These are phyloP conservation scores for Heritiera fomes DNA, from an alignment of 345 rosid genomes.

Conservation along the genomic window DNA sequence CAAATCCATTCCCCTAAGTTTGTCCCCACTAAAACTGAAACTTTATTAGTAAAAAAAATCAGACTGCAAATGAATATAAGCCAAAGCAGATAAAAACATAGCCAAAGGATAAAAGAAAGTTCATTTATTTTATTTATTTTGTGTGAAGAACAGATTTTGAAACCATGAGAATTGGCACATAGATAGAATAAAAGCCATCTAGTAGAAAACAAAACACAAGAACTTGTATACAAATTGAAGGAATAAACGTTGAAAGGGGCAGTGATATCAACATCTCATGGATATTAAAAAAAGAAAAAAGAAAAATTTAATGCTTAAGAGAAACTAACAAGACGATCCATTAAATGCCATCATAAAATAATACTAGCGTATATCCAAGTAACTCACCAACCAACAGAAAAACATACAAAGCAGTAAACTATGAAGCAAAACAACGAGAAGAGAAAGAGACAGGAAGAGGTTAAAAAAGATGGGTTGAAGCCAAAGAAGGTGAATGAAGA, in stretches of 20 bases:
- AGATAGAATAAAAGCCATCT: conserved; percentile 40
- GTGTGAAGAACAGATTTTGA: conserved; percentile 25
- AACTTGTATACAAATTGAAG: conserved; percentile 62
- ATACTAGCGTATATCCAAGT: conserved; percentile 1
- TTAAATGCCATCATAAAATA: conserved; percentile 24
- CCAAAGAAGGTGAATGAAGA: conserved; percentile 24
- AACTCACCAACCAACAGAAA: conserved; percentile 31
- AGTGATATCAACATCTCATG: conserved; percentile 74
- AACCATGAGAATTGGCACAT: conserved; percentile 26
- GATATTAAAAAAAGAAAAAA: conserved; percentile 25
- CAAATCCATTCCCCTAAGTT: conserved; percentile 49
- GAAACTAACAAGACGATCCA: conserved; percentile 16
- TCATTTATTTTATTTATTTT: conserved; percentile 16
- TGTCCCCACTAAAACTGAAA: conserved; percentile 51
- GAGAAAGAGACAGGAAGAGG: neutral
- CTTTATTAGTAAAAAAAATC: conserved; percentile 28
- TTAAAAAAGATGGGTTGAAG: conserved; percentile 32
- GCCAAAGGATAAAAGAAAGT: conserved; percentile 27
- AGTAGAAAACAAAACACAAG: conserved; percentile 43
- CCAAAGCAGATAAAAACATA: conserved; percentile 60
- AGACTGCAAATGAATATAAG: conserved; percentile 31
- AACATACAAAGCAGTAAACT: conserved; percentile 7
- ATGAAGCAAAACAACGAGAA: conserved; percentile 13
- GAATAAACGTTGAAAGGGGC: conserved; percentile 93
- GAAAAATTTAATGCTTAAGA: conserved; percentile 34